These are phyloP conservation scores for Waltiozyma sp. DNA, from an alignment of 1,139 yeast genomes.

Conservation along the genomic window DNA sequence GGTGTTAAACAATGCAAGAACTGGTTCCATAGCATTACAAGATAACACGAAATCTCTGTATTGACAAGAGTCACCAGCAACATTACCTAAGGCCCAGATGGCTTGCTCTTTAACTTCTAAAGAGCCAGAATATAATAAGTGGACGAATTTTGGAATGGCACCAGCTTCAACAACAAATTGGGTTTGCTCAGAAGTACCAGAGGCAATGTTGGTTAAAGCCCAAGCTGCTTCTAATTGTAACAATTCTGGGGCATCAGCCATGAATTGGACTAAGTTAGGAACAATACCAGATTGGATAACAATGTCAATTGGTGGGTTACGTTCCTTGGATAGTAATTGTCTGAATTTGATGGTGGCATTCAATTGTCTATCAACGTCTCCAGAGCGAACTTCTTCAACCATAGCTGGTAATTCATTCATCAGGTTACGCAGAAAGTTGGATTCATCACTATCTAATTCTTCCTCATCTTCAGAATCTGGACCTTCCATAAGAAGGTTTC, in stretches of 20 bases:
- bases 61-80: conserved; percentile 90
- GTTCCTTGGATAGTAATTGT: conserved; percentile 87
- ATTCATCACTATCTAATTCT: conserved; percentile 25
- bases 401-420: conserved; percentile 75
- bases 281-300: conserved; percentile 92
- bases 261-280: conserved; percentile 78
- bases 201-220: conserved; percentile 96
- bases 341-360: conserved; percentile 89
- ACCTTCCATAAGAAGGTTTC: conserved; percentile 48
- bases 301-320: conserved; percentile 93
- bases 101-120: conserved; percentile 96
- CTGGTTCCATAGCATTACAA: conserved; percentile 85
- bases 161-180: conserved; percentile 83
- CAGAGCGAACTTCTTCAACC: conserved; percentile 72
- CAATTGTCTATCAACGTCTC: conserved; percentile 70
- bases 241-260: conserved; percentile 73
- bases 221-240: conserved; percentile 97
- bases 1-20: conserved; percentile 64
- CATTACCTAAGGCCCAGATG: conserved; percentile 98
- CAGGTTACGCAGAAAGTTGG: conserved; percentile 33
- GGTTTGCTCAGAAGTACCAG: conserved; percentile 90
- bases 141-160: conserved; percentile 87
- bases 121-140: conserved; percentile 68
- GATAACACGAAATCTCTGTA: conserved; percentile 82
- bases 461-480: conserved; percentile 36